Percentiles rank a stretch among this genome's conserved stretches.
Conservation (phyloP, 2,329 filamentous ascomycete genomes). For the Colletotrichum lentis region DNA sequence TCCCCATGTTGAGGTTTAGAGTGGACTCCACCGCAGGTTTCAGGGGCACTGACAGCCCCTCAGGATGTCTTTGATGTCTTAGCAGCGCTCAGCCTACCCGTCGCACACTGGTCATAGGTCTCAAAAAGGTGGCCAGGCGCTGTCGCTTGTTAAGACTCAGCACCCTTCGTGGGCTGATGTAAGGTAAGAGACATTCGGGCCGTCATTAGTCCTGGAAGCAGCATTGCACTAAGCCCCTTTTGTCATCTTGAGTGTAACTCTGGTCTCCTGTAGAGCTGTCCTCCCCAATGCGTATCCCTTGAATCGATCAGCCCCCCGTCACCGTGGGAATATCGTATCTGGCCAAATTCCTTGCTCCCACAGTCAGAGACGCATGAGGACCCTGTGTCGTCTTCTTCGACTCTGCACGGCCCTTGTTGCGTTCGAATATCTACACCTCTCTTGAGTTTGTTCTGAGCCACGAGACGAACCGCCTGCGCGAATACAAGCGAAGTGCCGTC, state of each 20-base stretch:
- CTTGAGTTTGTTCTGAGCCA: background rate
- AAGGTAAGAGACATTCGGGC: constrained; percentile 18
- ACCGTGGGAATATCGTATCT: constrained; percentile 35
- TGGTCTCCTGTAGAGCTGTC: constrained; percentile 30
- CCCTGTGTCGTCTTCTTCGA: constrained; percentile 17
- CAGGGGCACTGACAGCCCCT: constrained; percentile 12
- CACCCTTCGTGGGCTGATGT: constrained; percentile 24
- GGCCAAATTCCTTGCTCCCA: constrained; percentile 35
- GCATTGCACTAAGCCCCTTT: constrained; percentile 35
- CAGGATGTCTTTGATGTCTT: constrained; percentile 3
- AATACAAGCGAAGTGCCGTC: constrained; percentile 22
- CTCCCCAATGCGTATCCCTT: constrained; percentile 36
- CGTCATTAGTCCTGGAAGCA: constrained; percentile 33
- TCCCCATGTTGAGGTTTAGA: constrained; percentile 6
- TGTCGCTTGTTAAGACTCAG: constrained; percentile 18
- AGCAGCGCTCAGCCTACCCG: constrained; percentile 22
- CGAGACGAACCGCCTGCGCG: constrained; percentile 15
- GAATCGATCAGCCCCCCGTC: constrained; percentile 28
- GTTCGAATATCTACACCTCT: background rate
- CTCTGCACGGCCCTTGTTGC: constrained; percentile 2
- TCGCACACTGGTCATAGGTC: constrained; percentile 19
- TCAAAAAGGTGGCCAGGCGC: constrained; percentile 9
- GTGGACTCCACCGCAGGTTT: constrained; percentile 27
- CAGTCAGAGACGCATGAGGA: constrained; percentile 28
- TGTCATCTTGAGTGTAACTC: constrained; percentile 25